Conservation (phyloP, 768 basidiomycete genomes). For the Lentinula sp. region DNA sequence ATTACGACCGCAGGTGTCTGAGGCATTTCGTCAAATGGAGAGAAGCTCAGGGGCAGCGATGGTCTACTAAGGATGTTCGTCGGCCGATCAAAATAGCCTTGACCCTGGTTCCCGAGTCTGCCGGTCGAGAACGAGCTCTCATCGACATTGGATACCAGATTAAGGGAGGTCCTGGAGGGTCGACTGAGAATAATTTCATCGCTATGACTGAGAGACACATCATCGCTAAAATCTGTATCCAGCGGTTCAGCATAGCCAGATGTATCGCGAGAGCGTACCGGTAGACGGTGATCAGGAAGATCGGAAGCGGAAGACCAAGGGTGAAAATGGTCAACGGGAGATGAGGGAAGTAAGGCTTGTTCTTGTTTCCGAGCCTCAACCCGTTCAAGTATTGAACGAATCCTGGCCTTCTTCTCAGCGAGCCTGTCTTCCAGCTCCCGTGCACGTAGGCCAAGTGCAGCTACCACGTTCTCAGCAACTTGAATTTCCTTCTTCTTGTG, state of each 20-base stretch:
- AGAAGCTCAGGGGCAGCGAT: conserved; percentile 31
- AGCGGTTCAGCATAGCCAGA: not conserved
- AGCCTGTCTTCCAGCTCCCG: conserved; percentile 72
- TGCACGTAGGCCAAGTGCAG: conserved; percentile 56
- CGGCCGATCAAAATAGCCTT: conserved; percentile 15
- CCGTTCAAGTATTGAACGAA: conserved; percentile 53
- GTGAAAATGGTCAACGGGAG: not conserved
- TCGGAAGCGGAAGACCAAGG: conserved; percentile 5
- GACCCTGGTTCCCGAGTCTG: conserved; percentile 21
- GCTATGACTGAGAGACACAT: conserved; percentile 16
- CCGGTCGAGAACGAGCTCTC: conserved; percentile 5
- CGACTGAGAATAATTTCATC: not conserved
- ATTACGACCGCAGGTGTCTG: conserved; percentile 19
- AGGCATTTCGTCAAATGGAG: conserved; percentile 46
- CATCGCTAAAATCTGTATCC: not conserved
- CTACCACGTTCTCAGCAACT: conserved; percentile 60
- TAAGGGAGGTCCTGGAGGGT: conserved; percentile 24
- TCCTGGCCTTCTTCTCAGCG: conserved; percentile 51
- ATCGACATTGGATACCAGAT: conserved; percentile 19
- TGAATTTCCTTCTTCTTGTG: conserved; percentile 55
- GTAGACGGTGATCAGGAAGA: not conserved
- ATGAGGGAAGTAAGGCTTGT: not conserved
- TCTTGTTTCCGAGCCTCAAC: conserved; percentile 41
- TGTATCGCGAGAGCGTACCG: not conserved
- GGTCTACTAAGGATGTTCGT: conserved; percentile 28